Percentiles rank a stretch among this genome's conserved stretches.
These are phyloP conservation scores for Penicillium psychrosexuale DNA, from an alignment of 2,329 filamentous ascomycete genomes.

Conservation along the genomic window DNA sequence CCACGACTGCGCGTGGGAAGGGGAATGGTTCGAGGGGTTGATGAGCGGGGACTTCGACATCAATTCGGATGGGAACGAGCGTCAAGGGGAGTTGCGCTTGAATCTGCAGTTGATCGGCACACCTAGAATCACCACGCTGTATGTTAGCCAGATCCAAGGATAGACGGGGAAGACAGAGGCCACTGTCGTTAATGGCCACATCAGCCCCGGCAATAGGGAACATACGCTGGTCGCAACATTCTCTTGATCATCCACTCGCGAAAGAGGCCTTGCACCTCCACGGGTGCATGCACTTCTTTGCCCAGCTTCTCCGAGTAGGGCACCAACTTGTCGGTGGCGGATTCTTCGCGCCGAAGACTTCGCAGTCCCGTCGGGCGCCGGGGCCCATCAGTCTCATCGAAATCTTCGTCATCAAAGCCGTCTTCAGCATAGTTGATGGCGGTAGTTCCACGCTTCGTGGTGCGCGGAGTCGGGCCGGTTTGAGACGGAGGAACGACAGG, in stretches of 20 bases:
- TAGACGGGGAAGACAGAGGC: constrained; percentile 10
- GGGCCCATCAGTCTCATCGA: constrained; percentile 63
- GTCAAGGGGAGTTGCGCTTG: constrained; percentile 79
- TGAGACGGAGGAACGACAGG: constrained; percentile 73
- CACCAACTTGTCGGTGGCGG: constrained; percentile 60
- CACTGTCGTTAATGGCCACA: neutral
- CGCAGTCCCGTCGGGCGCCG: constrained; percentile 74
- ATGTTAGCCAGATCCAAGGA: constrained; percentile 9
- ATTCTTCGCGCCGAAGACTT: constrained; percentile 75
- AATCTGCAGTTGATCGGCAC: constrained; percentile 60
- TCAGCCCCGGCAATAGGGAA: constrained; percentile 10
- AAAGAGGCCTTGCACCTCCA: constrained; percentile 86
- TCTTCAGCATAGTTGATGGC: constrained; percentile 98
- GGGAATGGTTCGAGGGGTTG: constrained; percentile 49
- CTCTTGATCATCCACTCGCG: constrained; percentile 91
- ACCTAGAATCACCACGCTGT: constrained; percentile 24
- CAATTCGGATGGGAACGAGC: constrained; percentile 92
- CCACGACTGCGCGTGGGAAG: constrained; percentile 41
- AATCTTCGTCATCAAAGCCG: constrained; percentile 74
- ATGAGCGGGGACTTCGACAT: constrained; percentile 80
- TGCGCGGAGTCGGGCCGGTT: constrained; percentile 67
- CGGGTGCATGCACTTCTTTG: constrained; percentile 74
- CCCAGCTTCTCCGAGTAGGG: constrained; percentile 68
- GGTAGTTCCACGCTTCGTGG: constrained; percentile 94
- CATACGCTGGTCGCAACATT: constrained; percentile 46